A percentile compares a stretch with the other conserved stretches of the same genome.
Conservation (phyloP, 2,329 filamentous ascomycete species). For the Gliomastix tumulicola region DNA sequence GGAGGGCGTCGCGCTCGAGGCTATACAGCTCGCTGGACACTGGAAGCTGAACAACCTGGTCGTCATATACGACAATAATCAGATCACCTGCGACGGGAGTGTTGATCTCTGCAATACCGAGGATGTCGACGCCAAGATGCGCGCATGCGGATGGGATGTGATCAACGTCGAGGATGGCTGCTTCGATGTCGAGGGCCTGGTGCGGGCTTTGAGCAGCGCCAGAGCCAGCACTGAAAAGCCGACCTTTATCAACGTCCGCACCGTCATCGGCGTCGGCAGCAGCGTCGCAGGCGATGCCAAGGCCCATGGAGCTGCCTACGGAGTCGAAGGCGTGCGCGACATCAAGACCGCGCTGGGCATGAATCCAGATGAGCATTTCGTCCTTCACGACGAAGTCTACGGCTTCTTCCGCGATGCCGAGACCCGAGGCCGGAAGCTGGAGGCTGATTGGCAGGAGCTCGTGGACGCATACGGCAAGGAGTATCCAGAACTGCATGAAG, state of each 20-base stretch:
- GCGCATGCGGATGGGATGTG: constrained; percentile 48
- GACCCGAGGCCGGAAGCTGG: constrained; percentile 32
- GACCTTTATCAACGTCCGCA: constrained; percentile 50
- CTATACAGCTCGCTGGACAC: constrained; percentile 49
- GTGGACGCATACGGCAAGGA: constrained; percentile 32
- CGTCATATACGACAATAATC: constrained; percentile 55
- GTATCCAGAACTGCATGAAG: constrained; percentile 40
- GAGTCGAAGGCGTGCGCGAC: constrained; percentile 39
- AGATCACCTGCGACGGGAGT: constrained; percentile 51
- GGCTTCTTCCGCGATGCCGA: constrained; percentile 40
- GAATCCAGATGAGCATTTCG: constrained; percentile 25
- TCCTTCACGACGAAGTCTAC: constrained; percentile 36
- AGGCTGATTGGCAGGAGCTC: constrained; percentile 36
- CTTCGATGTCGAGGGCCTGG: constrained; percentile 35
- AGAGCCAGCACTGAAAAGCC: constrained; percentile 38
- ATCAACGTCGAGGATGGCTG: constrained; percentile 45
- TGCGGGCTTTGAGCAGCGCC: constrained; percentile 36
- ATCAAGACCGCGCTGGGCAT: constrained; percentile 24
- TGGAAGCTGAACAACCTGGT: constrained; percentile 47
- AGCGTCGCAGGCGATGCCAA: constrained; percentile 40
- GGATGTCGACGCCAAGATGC: constrained; percentile 51
- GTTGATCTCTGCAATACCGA: constrained; percentile 47
- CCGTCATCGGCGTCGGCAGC: constrained; percentile 48
- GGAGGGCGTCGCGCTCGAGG: constrained; percentile 50
- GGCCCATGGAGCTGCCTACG: constrained; percentile 52